A percentile compares a stretch with the other conserved stretches of the same genome.
phyloP scores from a whole-genome alignment of 495 filamentous ascomycete genomes.

The Darksidea phi region DNA sequence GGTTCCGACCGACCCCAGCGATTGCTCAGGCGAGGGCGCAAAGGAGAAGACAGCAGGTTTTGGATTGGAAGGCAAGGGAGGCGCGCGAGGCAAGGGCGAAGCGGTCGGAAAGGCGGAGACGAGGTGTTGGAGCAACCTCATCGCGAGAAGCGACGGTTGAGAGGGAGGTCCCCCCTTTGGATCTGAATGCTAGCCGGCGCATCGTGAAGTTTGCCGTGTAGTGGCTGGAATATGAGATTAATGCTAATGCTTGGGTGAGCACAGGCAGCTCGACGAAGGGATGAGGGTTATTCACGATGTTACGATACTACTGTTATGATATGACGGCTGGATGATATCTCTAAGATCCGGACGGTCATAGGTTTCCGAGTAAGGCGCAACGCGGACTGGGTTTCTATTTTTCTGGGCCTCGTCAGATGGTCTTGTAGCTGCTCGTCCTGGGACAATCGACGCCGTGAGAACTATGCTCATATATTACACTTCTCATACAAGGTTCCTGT shows the following conservation, averaged over 20 bases:
- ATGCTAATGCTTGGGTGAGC: not conserved
- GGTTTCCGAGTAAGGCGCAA: not conserved
- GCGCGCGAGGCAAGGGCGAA: conserved; percentile 77
- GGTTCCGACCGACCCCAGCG: conserved; percentile 83
- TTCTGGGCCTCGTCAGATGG: no score
- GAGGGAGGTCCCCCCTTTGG: conserved; percentile 5
- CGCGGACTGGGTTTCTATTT: not conserved
- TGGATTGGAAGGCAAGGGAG: conserved; percentile 79
- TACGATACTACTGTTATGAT: conserved; percentile 19
- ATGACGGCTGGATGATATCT: not conserved
- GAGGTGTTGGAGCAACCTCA: conserved; percentile 19
- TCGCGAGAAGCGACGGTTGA: conserved; percentile 23
- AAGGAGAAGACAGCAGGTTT: conserved; percentile 75
- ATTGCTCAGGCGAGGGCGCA: conserved; percentile 74
- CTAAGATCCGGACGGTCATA: no score
- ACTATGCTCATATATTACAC: no score
- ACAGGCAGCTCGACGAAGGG: not conserved
- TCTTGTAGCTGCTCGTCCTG: no score
- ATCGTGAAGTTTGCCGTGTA: conserved; percentile 25
- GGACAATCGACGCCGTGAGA: no score
- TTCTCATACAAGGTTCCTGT: conserved; percentile 18
- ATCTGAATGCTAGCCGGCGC: conserved; percentile 5
- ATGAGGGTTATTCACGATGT: conserved; percentile 1
- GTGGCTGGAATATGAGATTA: not conserved
- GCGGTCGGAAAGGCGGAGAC: conserved; percentile 57